Evolutionary conservation across 2,329 filamentous ascomycete genomes (phyloP).

Genomic region (Xylariaceae sp.): DNA sequence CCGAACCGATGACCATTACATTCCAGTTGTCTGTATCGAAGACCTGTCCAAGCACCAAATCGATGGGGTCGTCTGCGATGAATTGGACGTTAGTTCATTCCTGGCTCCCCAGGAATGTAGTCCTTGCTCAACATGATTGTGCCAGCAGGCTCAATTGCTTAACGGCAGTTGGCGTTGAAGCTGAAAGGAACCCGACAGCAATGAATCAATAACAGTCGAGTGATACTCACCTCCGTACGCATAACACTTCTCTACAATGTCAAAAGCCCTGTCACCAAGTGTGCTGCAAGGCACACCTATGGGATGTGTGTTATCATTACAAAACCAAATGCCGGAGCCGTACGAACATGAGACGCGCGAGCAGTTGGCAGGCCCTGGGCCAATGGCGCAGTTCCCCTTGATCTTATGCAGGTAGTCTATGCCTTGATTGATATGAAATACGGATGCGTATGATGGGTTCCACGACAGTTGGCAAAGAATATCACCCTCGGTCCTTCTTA

Average conservation of each 20-base stretch:
- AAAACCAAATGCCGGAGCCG: slow-evolving; percentile 19
- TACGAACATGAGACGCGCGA: slow-evolving; percentile 18
- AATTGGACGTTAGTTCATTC: not conserved
- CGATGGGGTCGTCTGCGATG: slow-evolving; percentile 11
- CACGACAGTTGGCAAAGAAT: slow-evolving; percentile 11
- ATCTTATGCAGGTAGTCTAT: slow-evolving; percentile 14
- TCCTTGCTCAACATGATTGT: not conserved
- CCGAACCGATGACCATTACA: slow-evolving; percentile 13
- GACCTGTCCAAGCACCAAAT: slow-evolving; percentile 14
- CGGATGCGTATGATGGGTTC: slow-evolving; percentile 14
- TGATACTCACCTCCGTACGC: slow-evolving; percentile 8
- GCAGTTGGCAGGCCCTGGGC: slow-evolving; percentile 18
- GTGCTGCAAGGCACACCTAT: slow-evolving; percentile 16
- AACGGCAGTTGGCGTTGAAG: not conserved
- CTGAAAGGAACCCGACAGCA: not conserved
- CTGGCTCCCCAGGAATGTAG: not conserved
- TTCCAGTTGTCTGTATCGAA: slow-evolving; percentile 18
- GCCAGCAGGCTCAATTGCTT: not conserved
- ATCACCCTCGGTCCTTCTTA: not conserved
- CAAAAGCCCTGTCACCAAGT: slow-evolving; percentile 14
- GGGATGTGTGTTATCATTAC: slow-evolving; percentile 17
- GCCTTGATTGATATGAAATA: slow-evolving; percentile 16
- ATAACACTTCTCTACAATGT: slow-evolving; percentile 19
- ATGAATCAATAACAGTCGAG: not conserved
- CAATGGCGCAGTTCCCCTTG: slow-evolving; percentile 15